Evolutionary conservation across 2,329 filamentous ascomycete genomes (phyloP).

Genomic region (Aspergillus niger): DNA sequence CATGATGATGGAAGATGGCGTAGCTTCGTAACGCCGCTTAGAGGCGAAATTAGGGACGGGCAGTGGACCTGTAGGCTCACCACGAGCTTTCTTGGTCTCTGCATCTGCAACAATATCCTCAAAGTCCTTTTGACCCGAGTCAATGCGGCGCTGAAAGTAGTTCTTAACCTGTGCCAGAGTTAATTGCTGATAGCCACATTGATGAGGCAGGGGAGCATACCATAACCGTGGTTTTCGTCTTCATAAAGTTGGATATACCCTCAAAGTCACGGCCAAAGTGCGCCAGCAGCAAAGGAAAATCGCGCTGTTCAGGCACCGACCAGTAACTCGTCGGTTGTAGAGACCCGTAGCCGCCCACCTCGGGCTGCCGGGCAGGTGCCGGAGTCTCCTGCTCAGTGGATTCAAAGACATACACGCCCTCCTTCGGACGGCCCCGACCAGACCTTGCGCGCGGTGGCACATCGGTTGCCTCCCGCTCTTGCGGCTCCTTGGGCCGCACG

Average conservation of each 20-base stretch:
- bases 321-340: conserved; percentile 54
- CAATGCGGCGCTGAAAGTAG: conserved; percentile 49
- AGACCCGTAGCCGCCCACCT: conserved; percentile 38
- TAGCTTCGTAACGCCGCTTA: conserved; percentile 52
- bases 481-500: conserved; percentile 30
- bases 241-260: conserved; percentile 53
- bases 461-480: conserved; percentile 29
- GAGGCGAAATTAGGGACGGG: conserved; percentile 47
- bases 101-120: conserved; percentile 46
- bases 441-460: conserved; percentile 28
- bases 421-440: conserved; percentile 35
- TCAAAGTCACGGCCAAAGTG: conserved; percentile 54
- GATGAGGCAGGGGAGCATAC: conserved; percentile 33
- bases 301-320: conserved; percentile 53
- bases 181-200: conserved; percentile 1
- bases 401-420: conserved; percentile 40
- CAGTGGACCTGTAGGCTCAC: conserved; percentile 47
- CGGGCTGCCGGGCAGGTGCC: conserved; percentile 26
- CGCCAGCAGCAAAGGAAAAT: conserved; percentile 48
- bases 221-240: conserved; percentile 56
- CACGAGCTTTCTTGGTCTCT: conserved; percentile 48
- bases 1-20: conserved; percentile 42
- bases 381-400: conserved; percentile 33
- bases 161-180: conserved; percentile 48
- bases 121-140: conserved; percentile 47